Evolutionary conservation across 768 basidiomycete genomes (phyloP).

Genomic region (Rhodosporidiobolus odoratus): DNA sequence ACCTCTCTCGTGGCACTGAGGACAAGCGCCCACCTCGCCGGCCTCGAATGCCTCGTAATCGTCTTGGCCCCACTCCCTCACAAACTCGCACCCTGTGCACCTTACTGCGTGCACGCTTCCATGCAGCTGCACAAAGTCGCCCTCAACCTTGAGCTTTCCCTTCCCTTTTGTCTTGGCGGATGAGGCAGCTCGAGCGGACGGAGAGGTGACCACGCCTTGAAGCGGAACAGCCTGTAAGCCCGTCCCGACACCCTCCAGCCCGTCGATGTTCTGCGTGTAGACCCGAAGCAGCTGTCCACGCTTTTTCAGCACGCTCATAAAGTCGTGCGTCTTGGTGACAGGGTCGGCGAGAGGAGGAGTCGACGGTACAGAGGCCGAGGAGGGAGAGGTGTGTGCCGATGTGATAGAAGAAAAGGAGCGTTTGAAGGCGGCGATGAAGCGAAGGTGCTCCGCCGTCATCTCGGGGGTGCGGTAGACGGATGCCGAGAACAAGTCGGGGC

Average conservation of each 20-base stretch:
- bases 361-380: neutral
- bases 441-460: conserved; percentile 85
- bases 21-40: conserved; percentile 76
- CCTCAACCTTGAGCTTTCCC: conserved; percentile 56
- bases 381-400: neutral
- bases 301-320: conserved; percentile 74
- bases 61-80: conserved; percentile 63
- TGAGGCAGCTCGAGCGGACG: conserved; percentile 12
- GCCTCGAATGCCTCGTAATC: conserved; percentile 61
- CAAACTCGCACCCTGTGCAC: conserved; percentile 75
- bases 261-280: conserved; percentile 98
- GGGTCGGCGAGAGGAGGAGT: conserved; percentile 48
- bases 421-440: conserved; percentile 88
- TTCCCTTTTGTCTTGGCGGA: conserved; percentile 38
- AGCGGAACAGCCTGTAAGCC: conserved; percentile 54
- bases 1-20: conserved; percentile 78
- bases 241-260: conserved; percentile 66
- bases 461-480: conserved; percentile 78
- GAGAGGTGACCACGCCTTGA: conserved; percentile 7
- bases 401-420: conserved; percentile 54
- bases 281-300: conserved; percentile 80
- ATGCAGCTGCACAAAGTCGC: conserved; percentile 86
- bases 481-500: conserved; percentile 91
- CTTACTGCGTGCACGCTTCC: conserved; percentile 89
- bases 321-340: conserved; percentile 80